Evolutionary conservation across 352 stramenopile genomes (phyloP), one percentile per base, ranked within the genome.

Genomic region (Globisporangium irregulare): DNA sequence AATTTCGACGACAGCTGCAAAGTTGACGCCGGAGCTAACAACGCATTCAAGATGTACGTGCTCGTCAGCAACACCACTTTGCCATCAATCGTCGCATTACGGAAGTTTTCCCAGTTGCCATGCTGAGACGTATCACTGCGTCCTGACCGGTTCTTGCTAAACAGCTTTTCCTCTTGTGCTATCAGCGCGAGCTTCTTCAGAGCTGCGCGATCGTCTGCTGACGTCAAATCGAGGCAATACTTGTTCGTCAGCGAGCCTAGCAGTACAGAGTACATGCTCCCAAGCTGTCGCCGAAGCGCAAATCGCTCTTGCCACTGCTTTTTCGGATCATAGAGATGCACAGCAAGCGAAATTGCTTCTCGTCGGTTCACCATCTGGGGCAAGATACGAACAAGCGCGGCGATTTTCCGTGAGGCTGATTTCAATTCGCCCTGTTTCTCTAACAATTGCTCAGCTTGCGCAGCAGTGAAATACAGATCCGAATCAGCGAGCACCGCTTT

Each of bases 51-150:
- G 57, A 94, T 87, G 56, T 79, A 97, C 6, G 74, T 75, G 51
- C 74, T 91, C 1, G 81, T 92, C 9, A 97, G 73, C 22, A 87
- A 48, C 29, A 91, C 76, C 0, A 73, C 63, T 14, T 86, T 66
- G 20, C 82, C 79, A 59, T 95, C 87, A 56, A 95, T 62, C 0
- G 72, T 87, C 8, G 90, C 90, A 72, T 92, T 87, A 12, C 91
- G 82, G 61, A 96, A 97, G 67, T 97, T 97, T 66, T 96, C 82
- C 86, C 88, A 97, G 64, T 97, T 90, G 9, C 88, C 88, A 20
- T 92, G 86, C 70, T 97, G 88, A 2, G 84, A 94, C 2, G 84
- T 97, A 67, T 96, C 86, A 20, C 63, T 55, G 3, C 80, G 69
- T 15, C 78, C 77, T 0, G 76, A 86, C 18, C 72, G 74, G 66